Conservation (phyloP, 1,284 basidiomycete genomes). For the Waitea zeae region DNA sequence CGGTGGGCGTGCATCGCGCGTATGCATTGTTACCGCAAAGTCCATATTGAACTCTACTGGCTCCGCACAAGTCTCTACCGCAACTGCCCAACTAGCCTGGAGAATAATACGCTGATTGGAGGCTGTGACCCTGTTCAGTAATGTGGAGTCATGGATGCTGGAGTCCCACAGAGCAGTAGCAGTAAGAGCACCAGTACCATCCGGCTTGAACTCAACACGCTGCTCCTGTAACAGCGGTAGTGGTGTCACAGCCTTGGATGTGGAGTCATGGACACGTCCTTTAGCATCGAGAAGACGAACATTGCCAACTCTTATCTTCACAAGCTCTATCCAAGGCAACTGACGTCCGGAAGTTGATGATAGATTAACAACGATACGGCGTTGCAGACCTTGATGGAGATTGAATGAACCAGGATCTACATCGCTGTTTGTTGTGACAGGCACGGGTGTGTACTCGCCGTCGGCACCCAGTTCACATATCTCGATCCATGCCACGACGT, state of each 20-base stretch:
- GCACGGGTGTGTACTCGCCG: constrained; percentile 74
- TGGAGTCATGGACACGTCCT: constrained; percentile 63
- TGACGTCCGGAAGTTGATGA: constrained; percentile 82
- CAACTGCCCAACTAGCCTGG: constrained; percentile 62
- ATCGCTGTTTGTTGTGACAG: constrained; percentile 62
- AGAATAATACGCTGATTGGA: constrained; percentile 67
- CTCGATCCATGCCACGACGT: constrained; percentile 75
- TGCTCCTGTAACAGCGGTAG: constrained; percentile 63
- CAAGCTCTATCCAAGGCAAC: constrained; percentile 73
- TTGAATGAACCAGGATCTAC: constrained; percentile 80
- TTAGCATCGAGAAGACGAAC: constrained; percentile 75
- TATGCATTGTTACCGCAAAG: constrained; percentile 72
- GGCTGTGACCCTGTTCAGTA: constrained; percentile 77
- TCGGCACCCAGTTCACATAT: constrained; percentile 76
- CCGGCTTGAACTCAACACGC: constrained; percentile 53
- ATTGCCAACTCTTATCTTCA: constrained; percentile 65
- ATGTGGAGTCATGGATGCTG: constrained; percentile 73
- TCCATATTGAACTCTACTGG: constrained; percentile 81
- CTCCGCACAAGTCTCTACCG: constrained; percentile 69
- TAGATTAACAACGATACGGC: constrained; percentile 62
- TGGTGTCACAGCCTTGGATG: constrained; percentile 47
- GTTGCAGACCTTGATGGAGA: constrained; percentile 86
- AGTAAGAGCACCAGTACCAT: constrained; percentile 61
- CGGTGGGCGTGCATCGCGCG: constrained; percentile 74
- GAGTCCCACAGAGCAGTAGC: constrained; percentile 85